Conservation (phyloP, 352 stramenopile species). For the Globisporangium uncinulatum region DNA sequence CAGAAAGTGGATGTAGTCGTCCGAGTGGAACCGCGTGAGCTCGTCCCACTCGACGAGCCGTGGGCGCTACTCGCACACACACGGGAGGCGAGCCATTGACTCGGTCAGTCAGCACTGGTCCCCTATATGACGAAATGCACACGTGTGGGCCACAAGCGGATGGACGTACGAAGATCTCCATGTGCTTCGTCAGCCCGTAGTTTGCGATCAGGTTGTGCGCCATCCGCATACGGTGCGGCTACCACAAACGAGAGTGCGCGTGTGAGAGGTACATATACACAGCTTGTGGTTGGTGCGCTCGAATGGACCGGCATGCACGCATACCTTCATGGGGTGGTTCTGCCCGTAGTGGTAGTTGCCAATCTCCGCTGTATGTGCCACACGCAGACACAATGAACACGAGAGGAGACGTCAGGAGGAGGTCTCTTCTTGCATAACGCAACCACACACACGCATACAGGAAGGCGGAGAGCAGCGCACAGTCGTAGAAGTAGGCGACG, state of each 20-base stretch:
- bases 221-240: constrained; percentile 98
- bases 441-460: background rate
- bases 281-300: no score
- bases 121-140: background rate
- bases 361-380: constrained; percentile 85
- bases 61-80: constrained; percentile 58
- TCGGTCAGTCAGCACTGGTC: background rate
- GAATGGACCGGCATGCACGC: constrained; percentile 1
- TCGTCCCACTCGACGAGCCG: constrained; percentile 94
- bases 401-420: background rate
- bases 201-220: constrained; percentile 99
- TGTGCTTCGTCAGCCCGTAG: constrained; percentile 98
- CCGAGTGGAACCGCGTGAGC: constrained; percentile 98
- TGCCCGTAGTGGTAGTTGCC: constrained; percentile 99
- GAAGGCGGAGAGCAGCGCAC: constrained; percentile 21
- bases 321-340: constrained; percentile 88
- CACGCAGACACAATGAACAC: background rate
- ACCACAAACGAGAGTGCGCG: background rate
- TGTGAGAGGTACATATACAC: background rate
- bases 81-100: no score
- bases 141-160: background rate
- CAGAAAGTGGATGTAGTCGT: constrained; percentile 99
- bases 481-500: constrained; percentile 89
- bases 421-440: background rate
- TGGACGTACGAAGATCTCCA: constrained; percentile 95